A percentile compares a stretch with the other conserved stretches of the same genome.
phyloP scores from a whole-genome alignment of 2,329 filamentous ascomycete genomes.

The Neofusicoccum parvum region DNA sequence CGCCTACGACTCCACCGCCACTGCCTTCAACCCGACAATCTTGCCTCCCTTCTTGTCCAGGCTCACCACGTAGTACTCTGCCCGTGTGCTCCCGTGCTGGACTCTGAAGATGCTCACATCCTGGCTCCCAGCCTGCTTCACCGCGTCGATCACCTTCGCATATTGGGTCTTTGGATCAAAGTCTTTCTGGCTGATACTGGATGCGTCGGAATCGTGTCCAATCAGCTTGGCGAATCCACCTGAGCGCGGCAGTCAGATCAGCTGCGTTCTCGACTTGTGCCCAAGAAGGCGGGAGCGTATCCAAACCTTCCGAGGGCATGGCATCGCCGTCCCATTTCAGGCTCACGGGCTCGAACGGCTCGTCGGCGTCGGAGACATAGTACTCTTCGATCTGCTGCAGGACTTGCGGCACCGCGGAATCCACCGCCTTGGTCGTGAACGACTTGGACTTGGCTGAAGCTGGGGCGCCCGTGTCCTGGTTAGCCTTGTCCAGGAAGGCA shows the following conservation, averaged over 20 bases:
- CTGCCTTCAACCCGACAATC: slow-evolving; percentile 76
- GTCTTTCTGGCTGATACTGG: slow-evolving; percentile 67
- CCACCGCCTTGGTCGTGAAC: slow-evolving; percentile 42
- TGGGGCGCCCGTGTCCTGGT: slow-evolving; percentile 59
- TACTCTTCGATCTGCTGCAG: slow-evolving; percentile 54
- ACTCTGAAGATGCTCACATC: slow-evolving; percentile 78
- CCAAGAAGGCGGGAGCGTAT: slow-evolving; percentile 29
- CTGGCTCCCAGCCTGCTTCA: slow-evolving; percentile 61
- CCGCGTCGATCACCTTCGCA: slow-evolving; percentile 66
- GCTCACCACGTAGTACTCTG: slow-evolving; percentile 79
- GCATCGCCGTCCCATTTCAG: slow-evolving; percentile 61
- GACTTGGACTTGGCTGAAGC: slow-evolving; percentile 32
- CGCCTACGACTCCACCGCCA: slow-evolving; percentile 67
- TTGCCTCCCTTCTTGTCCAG: slow-evolving; percentile 60
- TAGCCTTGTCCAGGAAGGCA: slow-evolving; percentile 84
- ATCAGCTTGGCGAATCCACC: slow-evolving; percentile 72
- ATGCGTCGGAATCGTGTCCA: slow-evolving; percentile 54
- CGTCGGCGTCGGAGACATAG: slow-evolving; percentile 82
- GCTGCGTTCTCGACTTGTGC: background rate
- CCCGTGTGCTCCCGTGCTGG: slow-evolving; percentile 61
- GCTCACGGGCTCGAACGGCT: slow-evolving; percentile 78
- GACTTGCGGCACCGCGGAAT: slow-evolving; percentile 59
- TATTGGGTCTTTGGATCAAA: slow-evolving; percentile 78
- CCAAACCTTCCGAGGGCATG: slow-evolving; percentile 53
- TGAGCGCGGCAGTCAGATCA: slow-evolving; percentile 36